Base-by-base conservation (phyloP, 139 green algal genomes). In the Coelastrella sp. region DNA sequence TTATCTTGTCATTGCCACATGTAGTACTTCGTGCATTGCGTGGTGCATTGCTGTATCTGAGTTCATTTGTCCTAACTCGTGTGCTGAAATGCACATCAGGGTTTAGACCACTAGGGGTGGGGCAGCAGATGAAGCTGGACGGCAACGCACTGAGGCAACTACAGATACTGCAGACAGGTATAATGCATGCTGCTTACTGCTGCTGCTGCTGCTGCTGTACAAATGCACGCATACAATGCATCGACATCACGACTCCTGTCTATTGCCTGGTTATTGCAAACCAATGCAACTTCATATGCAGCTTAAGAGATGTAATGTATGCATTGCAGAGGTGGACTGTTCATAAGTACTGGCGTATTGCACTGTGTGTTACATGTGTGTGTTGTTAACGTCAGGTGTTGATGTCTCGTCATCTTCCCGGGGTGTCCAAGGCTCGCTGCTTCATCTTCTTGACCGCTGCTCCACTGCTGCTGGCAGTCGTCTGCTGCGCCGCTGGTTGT, bases 391-490 rank as follows among this genome's bases (percentile, higher is more conserved):
- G n/a, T n/a, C n/a, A 74, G 66, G 66, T 53, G 66, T 32, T 45
- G 68, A 77, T 53, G 68, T 59, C 68, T 30, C 8, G 43, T 35
- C n/a, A 63, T 41, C 68, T 57, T 74, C 64, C 63, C 51, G 34
- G 19, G 35, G 37, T 32, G 34, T 23, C 32, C 79, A 75, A 19
- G 96, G 94, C 41, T 96, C 92, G 5, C 87, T 98, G 77, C 86
- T 98, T 41, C 94, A 93, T 85, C 87, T 98, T 38, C 67, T 98
- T 59, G 92, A 98, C 86, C 90, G 92, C 57, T 97, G 93, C 9
- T 41, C 50, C 43, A 98, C 96, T 4, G 32, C 86, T 2, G 81
- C 88, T 38, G 96, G 96, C 1, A 83, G 84, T 0, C 89, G 96
- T 27, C 75, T 96, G 82, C 81, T 98, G 87, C 90, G 93, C 34